Evolutionary conservation across 2,329 filamentous ascomycete species (phyloP).

Genomic region (Esteya vermicola): DNA sequence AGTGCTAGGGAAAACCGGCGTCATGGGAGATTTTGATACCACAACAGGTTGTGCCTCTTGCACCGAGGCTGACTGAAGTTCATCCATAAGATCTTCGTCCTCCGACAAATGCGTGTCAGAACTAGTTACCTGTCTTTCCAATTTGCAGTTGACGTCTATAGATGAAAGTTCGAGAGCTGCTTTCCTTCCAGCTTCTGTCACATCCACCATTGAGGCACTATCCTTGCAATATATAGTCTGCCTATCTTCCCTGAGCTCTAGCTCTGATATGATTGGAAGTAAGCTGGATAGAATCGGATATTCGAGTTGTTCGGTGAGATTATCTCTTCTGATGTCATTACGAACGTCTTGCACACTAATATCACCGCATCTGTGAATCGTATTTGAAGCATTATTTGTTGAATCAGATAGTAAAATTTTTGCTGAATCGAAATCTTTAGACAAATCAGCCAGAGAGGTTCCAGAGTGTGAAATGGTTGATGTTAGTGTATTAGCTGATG

Average conservation of each 20-base stretch:
- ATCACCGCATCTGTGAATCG: too few relatives aligned
- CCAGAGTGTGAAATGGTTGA: slow-evolving; percentile 42
- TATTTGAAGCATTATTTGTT: too few relatives aligned
- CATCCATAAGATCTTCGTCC: slow-evolving; percentile 76
- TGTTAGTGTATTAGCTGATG: slow-evolving; percentile 30
- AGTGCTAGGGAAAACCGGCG: slow-evolving; percentile 38
- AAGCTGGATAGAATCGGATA: too few relatives aligned
- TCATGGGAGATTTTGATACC: slow-evolving; percentile 72
- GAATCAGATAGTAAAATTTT: too few relatives aligned
- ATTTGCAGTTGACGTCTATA: slow-evolving; percentile 29
- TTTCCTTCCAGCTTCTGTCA: slow-evolving; percentile 20
- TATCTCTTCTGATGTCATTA: too few relatives aligned
- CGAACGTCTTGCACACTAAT: too few relatives aligned
- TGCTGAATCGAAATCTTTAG: slow-evolving; percentile 44
- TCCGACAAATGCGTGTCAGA: slow-evolving; percentile 38
- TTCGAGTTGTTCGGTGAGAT: too few relatives aligned
- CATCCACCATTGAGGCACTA: slow-evolving; percentile 15
- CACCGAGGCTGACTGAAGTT: slow-evolving; percentile 67
- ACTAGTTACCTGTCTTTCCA: slow-evolving; percentile 17
- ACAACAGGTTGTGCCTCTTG: slow-evolving; percentile 71
- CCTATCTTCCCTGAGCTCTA: too few relatives aligned
- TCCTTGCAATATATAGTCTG: too few relatives aligned
- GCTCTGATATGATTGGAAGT: too few relatives aligned
- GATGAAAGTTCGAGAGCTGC: slow-evolving; percentile 38
- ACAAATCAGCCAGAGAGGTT: slow-evolving; percentile 37